These are phyloP conservation scores for Globisporangium uncinulatum DNA, from an alignment of 352 stramenopile species.

Conservation along the genomic window DNA sequence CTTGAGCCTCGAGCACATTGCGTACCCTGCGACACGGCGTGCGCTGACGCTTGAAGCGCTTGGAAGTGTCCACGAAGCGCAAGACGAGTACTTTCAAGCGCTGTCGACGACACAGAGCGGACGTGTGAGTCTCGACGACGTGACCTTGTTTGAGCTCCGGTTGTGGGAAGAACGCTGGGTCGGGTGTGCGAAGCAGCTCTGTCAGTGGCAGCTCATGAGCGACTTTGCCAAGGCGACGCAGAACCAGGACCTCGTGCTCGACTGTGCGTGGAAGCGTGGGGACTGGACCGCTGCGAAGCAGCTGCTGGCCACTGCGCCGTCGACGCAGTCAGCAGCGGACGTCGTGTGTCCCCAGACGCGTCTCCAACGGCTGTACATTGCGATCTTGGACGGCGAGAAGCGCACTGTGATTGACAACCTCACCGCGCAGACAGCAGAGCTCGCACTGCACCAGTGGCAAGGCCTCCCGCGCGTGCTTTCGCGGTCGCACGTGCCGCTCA, in stretches of 20 bases:
- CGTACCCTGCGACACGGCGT: conserved; percentile 62
- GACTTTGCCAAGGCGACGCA: conserved; percentile 89
- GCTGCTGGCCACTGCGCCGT: conserved; percentile 47
- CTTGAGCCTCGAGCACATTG: conserved; percentile 71
- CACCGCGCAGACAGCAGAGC: conserved; percentile 63
- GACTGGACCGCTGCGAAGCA: conserved; percentile 87
- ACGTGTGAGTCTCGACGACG: conserved; percentile 66
- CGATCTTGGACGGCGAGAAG: conserved; percentile 83
- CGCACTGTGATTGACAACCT: conserved; percentile 58
- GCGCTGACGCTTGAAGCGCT: conserved; percentile 77
- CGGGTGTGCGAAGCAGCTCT: conserved; percentile 87
- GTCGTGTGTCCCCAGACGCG: conserved; percentile 69
- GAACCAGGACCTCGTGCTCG: conserved; percentile 90
- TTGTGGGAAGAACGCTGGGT: conserved; percentile 90
- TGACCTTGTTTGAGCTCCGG: conserved; percentile 82
- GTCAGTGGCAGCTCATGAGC: conserved; percentile 91
- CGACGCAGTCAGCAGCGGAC: conserved; percentile 56
- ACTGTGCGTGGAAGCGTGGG: conserved; percentile 90
- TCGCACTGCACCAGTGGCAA: conserved; percentile 88
- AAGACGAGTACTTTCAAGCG: conserved; percentile 85
- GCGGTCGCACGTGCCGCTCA: conserved; percentile 70
- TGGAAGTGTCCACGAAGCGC: conserved; percentile 78
- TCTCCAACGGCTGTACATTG: conserved; percentile 85
- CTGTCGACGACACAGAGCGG: conserved; percentile 73
- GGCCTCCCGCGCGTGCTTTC: conserved; percentile 76